Evolutionary conservation across 352 stramenopile species (phyloP), one percentile per base, ranked within the genome.

Genomic region (Pythium volutum): DNA sequence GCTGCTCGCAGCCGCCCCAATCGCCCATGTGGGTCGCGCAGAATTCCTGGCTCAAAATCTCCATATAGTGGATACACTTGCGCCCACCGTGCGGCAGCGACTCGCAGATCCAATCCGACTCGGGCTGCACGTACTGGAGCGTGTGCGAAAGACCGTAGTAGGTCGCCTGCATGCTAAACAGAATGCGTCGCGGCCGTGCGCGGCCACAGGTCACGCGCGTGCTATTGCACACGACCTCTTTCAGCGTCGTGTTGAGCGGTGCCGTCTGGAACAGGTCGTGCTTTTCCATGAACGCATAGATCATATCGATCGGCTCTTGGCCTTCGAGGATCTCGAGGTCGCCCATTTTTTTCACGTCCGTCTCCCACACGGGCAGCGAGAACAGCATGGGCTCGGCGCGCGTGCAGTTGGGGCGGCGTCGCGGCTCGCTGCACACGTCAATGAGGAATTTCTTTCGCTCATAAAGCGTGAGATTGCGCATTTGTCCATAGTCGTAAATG

Each of bases 221-320:
- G 66, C 66, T 89, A 56, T 88, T 89, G 68, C 84, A 93, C 10
- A 88, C 81, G 14, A 87, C 64, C 57, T 85, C 66, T 2, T 87
- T 58, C 22, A 93, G 56, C 10, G 79, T 79, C 45, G 78, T 88
- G 72, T 93, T 93, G 54, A 93, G 66, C 42, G 84, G 84, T 27
- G 70, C 81, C 5, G 84, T 89, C 59, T 93, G 84, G 62, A 93
- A 91, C 25, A 93, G 49, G 45, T 93, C 84, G 68, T 93, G 84
- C 55, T 93, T 93, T 45, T 93, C 84, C 55, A 93, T 75, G 51
- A 93, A 93, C 18, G 84, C 77, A 55, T 93, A 91, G n/a, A 93
- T 80, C 31, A 88, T 71, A 48, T 93, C 84, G 2, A 91, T 62
- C 8, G 84, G 84, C 59, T 93, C 84, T 64, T 93, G 84, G 26